Base-by-base conservation (phyloP, 1,284 basidiomycete genomes). In the Papiliotrema fonsecae region DNA sequence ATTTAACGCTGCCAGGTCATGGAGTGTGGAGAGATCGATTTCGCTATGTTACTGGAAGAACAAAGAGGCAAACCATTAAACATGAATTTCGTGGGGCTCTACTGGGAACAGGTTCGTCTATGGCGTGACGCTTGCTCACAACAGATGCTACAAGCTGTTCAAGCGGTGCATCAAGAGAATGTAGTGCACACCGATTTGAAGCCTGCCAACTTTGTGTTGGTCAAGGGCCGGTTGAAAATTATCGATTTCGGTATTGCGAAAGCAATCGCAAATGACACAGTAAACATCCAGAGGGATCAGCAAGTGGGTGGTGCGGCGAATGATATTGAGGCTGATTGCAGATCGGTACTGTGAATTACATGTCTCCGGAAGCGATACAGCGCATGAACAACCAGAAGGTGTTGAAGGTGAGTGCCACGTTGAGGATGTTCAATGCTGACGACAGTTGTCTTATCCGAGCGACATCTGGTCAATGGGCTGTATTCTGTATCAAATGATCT, bases 381-480 rank as follows among this genome's bases (percentile, higher is more conserved):
- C 62, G 61, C 41, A 74, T 70, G 68, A 75, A 73, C 55, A 69
- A 70, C 44, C 68, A 72, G 51, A 69, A 68, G 39, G 68, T 72
- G 6, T 54, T 73, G 18, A 75, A 75, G 60, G 72, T 71, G 40
- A 53, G 67, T 50, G 13, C n/a, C 4, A 2, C 1, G 3, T 22
- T 35, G 9, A 25, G n/a, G 19, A 14, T 34, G 22, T 9, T 27
- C 22, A 26, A n/a, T 32, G 40, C 39, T 34, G 24, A 45, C 31
- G 18, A 37, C 53, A 65, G 54, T 67, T 66, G 38, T 68, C 67
- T 36, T 64, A 66, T 27, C 90, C 91, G 50, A 88, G 89, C 41
- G 94, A 99, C 73, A 81, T 96, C n/a, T 99, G 96, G 96, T 89
- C 93, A 16, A 77, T 97, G 16, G 96, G 93, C 1, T 97, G 94